Percentiles rank a stretch among this genome's conserved stretches.
These are phyloP conservation scores for Aquilaria agallochum DNA, from an alignment of 441 rosid genomes.

Conservation along the genomic window DNA sequence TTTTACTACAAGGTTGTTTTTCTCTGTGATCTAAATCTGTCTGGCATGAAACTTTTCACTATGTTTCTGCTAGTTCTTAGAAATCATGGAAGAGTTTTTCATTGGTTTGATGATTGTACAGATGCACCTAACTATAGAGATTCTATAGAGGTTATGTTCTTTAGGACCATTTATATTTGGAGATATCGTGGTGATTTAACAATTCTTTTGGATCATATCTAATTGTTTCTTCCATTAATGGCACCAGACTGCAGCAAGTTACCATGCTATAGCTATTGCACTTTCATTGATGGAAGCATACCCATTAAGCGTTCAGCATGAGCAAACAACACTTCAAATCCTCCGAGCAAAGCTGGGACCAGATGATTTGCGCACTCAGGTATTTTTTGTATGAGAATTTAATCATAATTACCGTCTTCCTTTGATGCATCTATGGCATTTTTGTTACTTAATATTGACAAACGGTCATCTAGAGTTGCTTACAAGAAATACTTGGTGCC, in stretches of 20 bases:
- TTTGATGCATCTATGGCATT: constrained; percentile 4
- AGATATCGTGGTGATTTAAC: too few relatives aligned
- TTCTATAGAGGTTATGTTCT: too few relatives aligned
- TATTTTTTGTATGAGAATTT: constrained; percentile 20
- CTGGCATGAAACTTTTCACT: background rate
- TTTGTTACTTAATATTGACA: background rate
- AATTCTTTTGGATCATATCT: too few relatives aligned
- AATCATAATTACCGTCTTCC: background rate
- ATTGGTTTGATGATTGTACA: background rate
- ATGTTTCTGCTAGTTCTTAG: background rate
- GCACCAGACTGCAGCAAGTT: constrained; percentile 75
- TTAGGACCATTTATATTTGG: too few relatives aligned
- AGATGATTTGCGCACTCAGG: constrained; percentile 82
- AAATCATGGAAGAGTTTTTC: background rate
- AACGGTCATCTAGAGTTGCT: too few relatives aligned
- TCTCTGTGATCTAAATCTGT: background rate
- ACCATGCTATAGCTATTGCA: constrained; percentile 82
- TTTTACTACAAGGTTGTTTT: too few relatives aligned
- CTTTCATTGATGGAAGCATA: constrained; percentile 77
- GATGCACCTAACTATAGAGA: background rate
- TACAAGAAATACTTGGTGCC: too few relatives aligned
- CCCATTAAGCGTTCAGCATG: constrained; percentile 67
- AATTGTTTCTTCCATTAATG: constrained; percentile 21
- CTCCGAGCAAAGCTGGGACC: constrained; percentile 73
- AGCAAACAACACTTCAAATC: constrained; percentile 69